Evolutionary conservation across 106 monocot species (phyloP), one percentile per base, ranked within the genome.

Genomic region (Apostasia shenzhenica): DNA sequence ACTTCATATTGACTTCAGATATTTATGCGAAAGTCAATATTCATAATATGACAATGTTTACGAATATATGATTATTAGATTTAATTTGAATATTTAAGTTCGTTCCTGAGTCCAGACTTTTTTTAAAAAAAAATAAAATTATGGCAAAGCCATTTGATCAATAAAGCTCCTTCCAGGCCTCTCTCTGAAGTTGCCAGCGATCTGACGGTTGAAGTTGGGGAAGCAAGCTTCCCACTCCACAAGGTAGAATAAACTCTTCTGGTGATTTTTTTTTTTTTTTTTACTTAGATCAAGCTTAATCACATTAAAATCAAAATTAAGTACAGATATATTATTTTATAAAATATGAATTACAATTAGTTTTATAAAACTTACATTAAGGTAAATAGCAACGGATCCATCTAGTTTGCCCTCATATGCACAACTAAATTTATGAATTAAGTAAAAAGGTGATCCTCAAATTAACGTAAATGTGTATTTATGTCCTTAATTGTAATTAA

Each of bases 181-280:
- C 81, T 77, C 45, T 77, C 91, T 48, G 91, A 94, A 75, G 88
- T 91, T 56, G 79, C 91, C 6, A 88, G 94, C 76, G 91, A 94
- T 76, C 91, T 91, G 73, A 88, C 79, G 12, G 85, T 94, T 10
- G 91, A 94, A 79, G 84, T 94, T 14, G 94, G 94, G 38, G 76
- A 80, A 41, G 61, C 79, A 45, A 86, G 61, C 72, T 94, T 94
- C 57, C 77, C 88, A 40, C 94, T 94, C 48, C 94, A 94, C 69
- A 94, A 94, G 91, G 59, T 67, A 12, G 41, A 14, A 42, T 2
- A 11, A 11, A 9, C 53, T 1, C 38, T 51, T 44, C 45, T 13
- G 6, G 1, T 3, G 3, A 8, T 38, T 66, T 12, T 12, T 5
- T 8, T 66, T 12, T 12, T 5, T 8, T 50, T 14, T 8, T 37